Conservation (phyloP, 441 rosid genomes). For the Viola pubescens region DNA sequence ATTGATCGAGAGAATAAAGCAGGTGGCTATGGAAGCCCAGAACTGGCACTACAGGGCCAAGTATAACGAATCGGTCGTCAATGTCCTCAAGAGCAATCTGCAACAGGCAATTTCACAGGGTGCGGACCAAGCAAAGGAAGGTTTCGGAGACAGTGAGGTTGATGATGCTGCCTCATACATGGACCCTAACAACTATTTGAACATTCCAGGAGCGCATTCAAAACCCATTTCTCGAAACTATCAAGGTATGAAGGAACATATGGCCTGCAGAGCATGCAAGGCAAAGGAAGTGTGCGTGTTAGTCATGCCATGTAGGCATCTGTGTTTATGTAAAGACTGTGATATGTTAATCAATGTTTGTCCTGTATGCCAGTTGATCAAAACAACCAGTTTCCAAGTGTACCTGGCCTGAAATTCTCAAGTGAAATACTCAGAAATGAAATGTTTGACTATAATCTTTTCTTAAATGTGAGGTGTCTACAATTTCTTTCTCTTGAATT, state of each 20-base stretch:
- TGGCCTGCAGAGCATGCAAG: constrained; percentile 62
- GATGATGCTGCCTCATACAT: constrained; percentile 60
- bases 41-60: constrained; percentile 71
- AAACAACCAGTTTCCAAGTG: constrained; percentile 51
- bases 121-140: constrained; percentile 67
- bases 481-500: not conserved
- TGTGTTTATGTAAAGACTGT: constrained; percentile 76
- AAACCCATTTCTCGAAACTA: constrained; percentile 20
- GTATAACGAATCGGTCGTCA: constrained; percentile 63
- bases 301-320: constrained; percentile 76
- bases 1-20: constrained; percentile 57
- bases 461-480: not conserved
- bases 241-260: constrained; percentile 28
- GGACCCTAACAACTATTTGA: constrained; percentile 37
- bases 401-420: constrained; percentile 36
- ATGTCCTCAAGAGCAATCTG: constrained; percentile 51
- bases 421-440: constrained; percentile 16
- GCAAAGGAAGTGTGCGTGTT: constrained; percentile 51
- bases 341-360: constrained; percentile 44
- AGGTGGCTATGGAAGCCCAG: constrained; percentile 53
- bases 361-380: constrained; percentile 72
- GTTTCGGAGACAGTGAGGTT: constrained; percentile 71
- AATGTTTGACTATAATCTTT: not conserved
- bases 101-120: constrained; percentile 67
- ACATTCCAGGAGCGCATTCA: constrained; percentile 20